Evolutionary conservation across 257 asterid species (phyloP).

Genomic region (Linaria vulgaris): DNA sequence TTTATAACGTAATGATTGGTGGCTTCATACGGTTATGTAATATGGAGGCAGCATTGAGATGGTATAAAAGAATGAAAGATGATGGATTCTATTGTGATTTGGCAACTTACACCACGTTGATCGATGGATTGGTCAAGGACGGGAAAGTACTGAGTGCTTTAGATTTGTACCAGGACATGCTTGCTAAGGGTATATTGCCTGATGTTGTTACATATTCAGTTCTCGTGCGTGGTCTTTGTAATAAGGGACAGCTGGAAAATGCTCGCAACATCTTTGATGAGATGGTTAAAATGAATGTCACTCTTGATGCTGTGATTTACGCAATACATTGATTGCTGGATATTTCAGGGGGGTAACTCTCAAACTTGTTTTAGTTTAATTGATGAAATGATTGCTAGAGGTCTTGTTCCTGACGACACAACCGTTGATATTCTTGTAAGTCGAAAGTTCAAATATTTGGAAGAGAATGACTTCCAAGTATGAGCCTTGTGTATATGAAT

Average conservation of each 20-base stretch:
- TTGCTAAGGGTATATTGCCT: too few species aligned
- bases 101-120: too few species aligned
- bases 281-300: too few species aligned
- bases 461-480: slow-evolving; percentile 17
- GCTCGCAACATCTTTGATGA: slow-evolving; percentile 65
- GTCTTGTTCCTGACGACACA: too few species aligned
- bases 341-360: slow-evolving; percentile 71
- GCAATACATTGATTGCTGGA: slow-evolving; percentile 59
- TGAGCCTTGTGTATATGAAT: slow-evolving; percentile 31
- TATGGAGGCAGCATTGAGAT: slow-evolving; percentile 53
- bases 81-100: slow-evolving; percentile 59
- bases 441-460: slow-evolving; percentile 34
- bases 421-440: too few species aligned
- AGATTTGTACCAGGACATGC: too few species aligned
- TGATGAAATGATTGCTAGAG: slow-evolving; percentile 86
- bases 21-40: too few species aligned
- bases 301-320: slow-evolving; percentile 63
- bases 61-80: slow-evolving; percentile 49
- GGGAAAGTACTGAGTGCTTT: too few species aligned
- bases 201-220: too few species aligned
- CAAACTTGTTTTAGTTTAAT: slow-evolving; percentile 77
- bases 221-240: slow-evolving; percentile 72
- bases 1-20: slow-evolving; percentile 74
- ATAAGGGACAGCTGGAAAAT: slow-evolving; percentile 58
- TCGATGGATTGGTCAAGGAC: too few species aligned